phyloP scores from a whole-genome alignment of 2,329 filamentous ascomycete genomes.

The Davidsoniella eucalypti region DNA sequence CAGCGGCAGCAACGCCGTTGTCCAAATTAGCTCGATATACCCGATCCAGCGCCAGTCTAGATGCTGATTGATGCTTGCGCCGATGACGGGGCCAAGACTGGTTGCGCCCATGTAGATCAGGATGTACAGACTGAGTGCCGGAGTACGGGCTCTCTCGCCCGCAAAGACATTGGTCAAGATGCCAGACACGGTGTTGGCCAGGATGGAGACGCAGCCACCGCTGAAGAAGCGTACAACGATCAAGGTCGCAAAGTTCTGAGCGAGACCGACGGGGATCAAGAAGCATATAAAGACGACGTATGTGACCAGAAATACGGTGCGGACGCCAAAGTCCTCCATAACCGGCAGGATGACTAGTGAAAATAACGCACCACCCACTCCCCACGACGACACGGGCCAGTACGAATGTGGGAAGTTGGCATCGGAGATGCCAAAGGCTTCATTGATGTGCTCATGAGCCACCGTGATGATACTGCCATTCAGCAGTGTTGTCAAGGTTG shows the following conservation, averaged over 20 bases:
- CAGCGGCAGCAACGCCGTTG: slow-evolving; percentile 25
- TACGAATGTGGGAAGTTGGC: slow-evolving; percentile 11
- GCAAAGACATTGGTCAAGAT: slow-evolving; percentile 18
- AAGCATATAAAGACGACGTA: slow-evolving; percentile 16
- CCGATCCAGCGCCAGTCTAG: slow-evolving; percentile 22
- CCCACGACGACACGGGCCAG: slow-evolving; percentile 14
- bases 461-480: slow-evolving; percentile 13
- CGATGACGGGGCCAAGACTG: slow-evolving; percentile 20
- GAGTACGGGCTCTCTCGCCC: slow-evolving; percentile 16
- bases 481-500: slow-evolving; percentile 17
- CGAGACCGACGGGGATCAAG: slow-evolving; percentile 6
- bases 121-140: slow-evolving; percentile 16
- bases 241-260: slow-evolving; percentile 11
- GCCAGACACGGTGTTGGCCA: slow-evolving; percentile 16
- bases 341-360: slow-evolving; percentile 25
- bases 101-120: slow-evolving; percentile 14
- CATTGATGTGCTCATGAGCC: slow-evolving; percentile 13
- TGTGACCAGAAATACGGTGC: slow-evolving; percentile 16
- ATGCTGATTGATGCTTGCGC: slow-evolving; percentile 17
- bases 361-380: slow-evolving; percentile 24
- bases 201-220: slow-evolving; percentile 18
- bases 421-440: slow-evolving; percentile 15
- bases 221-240: slow-evolving; percentile 17
- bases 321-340: slow-evolving; percentile 23
- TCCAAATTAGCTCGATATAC: slow-evolving; percentile 24